Percentiles rank a stretch among this genome's conserved stretches.
Conservation (phyloP, 2,329 filamentous ascomycete species). For the Coniella lustricola region DNA sequence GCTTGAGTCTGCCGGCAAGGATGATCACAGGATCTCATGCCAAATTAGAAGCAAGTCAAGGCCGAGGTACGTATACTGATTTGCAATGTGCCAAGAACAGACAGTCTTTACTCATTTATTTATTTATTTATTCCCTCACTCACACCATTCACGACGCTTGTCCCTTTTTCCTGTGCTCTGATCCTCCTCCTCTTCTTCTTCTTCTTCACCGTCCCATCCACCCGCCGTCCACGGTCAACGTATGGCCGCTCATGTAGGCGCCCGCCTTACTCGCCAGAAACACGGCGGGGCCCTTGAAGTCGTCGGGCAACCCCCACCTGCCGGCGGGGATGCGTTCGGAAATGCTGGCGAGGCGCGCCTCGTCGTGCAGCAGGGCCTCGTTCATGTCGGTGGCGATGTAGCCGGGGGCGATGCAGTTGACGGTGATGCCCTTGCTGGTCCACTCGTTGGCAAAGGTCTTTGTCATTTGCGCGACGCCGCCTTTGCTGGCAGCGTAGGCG, state of each 20-base stretch:
- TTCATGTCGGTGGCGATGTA: constrained; percentile 98
- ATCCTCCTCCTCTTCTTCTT: not conserved
- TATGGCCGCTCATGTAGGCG: constrained; percentile 74
- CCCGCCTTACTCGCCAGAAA: constrained; percentile 72
- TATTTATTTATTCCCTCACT: too few relatives aligned
- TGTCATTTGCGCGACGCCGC: constrained; percentile 76
- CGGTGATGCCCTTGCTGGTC: constrained; percentile 69
- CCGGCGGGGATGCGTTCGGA: constrained; percentile 75
- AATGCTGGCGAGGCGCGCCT: constrained; percentile 64
- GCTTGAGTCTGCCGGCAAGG: too few relatives aligned
- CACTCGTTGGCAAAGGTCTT: constrained; percentile 85
- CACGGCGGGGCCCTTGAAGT: constrained; percentile 78
- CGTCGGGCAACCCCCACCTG: constrained; percentile 74
- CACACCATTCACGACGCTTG: not conserved
- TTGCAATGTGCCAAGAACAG: too few relatives aligned
- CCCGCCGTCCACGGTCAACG: constrained; percentile 78
- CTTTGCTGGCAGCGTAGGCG: constrained; percentile 81
- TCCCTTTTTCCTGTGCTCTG: not conserved
- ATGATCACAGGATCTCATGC: too few relatives aligned
- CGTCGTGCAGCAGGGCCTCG: constrained; percentile 67
- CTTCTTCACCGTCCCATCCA: constrained; percentile 76
- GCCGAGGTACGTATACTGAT: too few relatives aligned
- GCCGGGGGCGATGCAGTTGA: constrained; percentile 84
- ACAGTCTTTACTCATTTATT: too few relatives aligned
- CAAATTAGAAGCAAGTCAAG: too few relatives aligned